These are phyloP conservation scores for Suhomyces yuchorum DNA, from an alignment of 1,139 yeast genomes.

Conservation along the genomic window DNA sequence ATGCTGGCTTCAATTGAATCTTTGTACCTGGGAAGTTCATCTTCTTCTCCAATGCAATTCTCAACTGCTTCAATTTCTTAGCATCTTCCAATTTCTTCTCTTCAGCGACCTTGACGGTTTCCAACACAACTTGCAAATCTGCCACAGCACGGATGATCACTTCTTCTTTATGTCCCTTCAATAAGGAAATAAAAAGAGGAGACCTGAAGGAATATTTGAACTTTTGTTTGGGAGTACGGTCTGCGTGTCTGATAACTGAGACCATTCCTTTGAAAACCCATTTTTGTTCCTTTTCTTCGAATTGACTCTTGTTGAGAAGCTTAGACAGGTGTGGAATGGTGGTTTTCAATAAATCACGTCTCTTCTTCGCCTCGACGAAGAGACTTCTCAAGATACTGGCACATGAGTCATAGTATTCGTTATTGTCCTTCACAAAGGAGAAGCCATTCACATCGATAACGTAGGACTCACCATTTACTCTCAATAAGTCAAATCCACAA, in stretches of 20 bases:
- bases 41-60: constrained; percentile 85
- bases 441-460: constrained; percentile 99
- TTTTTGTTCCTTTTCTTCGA: constrained; percentile 85
- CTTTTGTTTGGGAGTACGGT: constrained; percentile 98
- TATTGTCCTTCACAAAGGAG: constrained; percentile 93
- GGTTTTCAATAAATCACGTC: constrained; percentile 44
- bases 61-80: constrained; percentile 71
- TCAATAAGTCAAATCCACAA: constrained; percentile 92
- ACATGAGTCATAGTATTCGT: constrained; percentile 81
- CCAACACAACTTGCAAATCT: constrained; percentile 81
- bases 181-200: constrained; percentile 78
- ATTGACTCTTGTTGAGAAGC: constrained; percentile 41
- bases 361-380: constrained; percentile 60
- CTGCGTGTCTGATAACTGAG: constrained; percentile 93
- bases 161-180: constrained; percentile 95
- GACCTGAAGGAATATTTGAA: constrained; percentile 93
- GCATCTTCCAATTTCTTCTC: constrained; percentile 78
- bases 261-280: constrained; percentile 97
- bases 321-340: constrained; percentile 43
- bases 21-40: constrained; percentile 94
- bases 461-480: constrained; percentile 85
- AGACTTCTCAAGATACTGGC: constrained; percentile 74
- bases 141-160: constrained; percentile 90
- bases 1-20: constrained; percentile 89
- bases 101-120: constrained; percentile 81